A percentile compares a stretch with the other conserved stretches of the same genome.
These are phyloP conservation scores for Backusella liffmaniae DNA, from an alignment of 192 early-diverging fungal species.

Conservation along the genomic window DNA sequence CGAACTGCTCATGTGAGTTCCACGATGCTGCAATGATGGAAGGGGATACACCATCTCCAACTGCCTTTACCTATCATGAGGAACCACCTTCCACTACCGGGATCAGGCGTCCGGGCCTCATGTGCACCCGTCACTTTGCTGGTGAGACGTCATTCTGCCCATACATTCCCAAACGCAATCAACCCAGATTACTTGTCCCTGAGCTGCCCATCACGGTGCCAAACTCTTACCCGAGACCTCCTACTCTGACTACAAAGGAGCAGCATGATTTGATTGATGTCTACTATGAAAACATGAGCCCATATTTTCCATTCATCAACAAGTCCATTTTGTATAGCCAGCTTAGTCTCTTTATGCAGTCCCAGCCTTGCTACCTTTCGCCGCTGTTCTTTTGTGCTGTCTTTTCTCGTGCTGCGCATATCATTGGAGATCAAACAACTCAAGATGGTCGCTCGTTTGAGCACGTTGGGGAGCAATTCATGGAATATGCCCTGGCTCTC, in stretches of 20 bases:
- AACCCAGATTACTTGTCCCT: not conserved
- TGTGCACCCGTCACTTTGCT: not conserved
- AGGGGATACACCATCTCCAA: not conserved
- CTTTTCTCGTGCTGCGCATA: not conserved
- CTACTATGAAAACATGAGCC: not conserved
- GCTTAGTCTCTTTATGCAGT: not conserved
- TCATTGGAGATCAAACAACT: not conserved
- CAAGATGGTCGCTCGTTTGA: not conserved
- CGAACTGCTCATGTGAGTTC: not conserved
- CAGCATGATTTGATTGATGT: not conserved
- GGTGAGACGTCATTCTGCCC: not conserved
- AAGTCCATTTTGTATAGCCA: not conserved
- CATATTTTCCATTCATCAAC: not conserved
- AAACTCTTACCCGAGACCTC: not conserved
- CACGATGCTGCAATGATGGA: not conserved
- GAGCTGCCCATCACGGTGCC: not conserved
- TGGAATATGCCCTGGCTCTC: constrained; percentile 24
- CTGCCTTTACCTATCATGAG: not conserved
- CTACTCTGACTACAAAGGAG: not conserved
- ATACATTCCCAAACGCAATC: not conserved
- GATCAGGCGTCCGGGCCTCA: not conserved
- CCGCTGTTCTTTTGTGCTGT: not conserved
- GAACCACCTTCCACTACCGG: not conserved
- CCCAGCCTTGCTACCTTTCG: not conserved
- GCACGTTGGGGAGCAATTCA: not conserved